Base-by-base conservation (phyloP, 345 rosid genomes). In the Syzygium aromaticum region DNA sequence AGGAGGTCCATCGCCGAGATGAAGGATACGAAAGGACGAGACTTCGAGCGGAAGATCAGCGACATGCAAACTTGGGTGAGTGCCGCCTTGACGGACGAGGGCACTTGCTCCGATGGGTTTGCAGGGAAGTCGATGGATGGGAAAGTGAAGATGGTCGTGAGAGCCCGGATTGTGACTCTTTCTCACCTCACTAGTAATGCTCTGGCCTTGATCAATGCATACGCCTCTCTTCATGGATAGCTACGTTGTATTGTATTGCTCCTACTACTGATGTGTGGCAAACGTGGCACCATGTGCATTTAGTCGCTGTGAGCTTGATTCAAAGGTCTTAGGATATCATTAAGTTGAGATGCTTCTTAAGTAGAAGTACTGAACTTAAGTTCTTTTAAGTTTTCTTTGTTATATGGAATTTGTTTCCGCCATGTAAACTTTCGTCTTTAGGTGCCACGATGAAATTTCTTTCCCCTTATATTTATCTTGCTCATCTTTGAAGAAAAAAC, bases 31-130 rank as follows among this genome's bases (percentile, higher is more conserved):
- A 91, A 86, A 84, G 86, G 77, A 7, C 54, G 93, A 16, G 86
- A 92, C 87, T 94, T 91, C 53, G 85, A 59, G 64, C 63, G 90
- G 14, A 88, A 88, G 88, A 92, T 95, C 59, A 92, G 87, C 49
- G 92, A 96, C 83, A 85, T 96, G 19, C 93, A 94, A 88, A 95
- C 97, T 11, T 96, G 99, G 98, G 97, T 91, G 54, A 95, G 98
- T 53, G 96, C 97, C 23, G 97, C 95, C 59, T 61, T 97, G 91
- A 97, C 98, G 1, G 91, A 94, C 30, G 96, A 94, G 88, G 90
- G 28, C 87, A 96, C 98, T 23, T 95, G 99, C 89, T 89, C 89
- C 21, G 98, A 97, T 5, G 98, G 98, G 30, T 96, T 97, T 38
- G 86, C 88, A 3, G 94, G 92, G 80, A 86, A 86, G 6, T 84